Evolutionary conservation across 371 early-diverging fungal genomes (phyloP).

Genomic region (Apophysomyces ossiformis): DNA sequence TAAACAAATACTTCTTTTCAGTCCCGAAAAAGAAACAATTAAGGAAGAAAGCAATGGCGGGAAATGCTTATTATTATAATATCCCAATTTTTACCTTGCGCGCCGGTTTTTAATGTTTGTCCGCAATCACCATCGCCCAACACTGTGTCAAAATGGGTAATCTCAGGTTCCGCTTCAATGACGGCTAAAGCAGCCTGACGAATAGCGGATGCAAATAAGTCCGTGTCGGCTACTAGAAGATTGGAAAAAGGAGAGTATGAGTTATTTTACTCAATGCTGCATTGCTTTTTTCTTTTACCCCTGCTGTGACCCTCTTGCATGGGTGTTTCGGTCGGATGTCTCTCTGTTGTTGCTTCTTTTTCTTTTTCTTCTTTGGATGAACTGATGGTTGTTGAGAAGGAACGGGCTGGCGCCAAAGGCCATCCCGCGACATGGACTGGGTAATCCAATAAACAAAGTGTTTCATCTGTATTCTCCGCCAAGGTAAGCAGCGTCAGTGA

Average conservation of each 20-base stretch:
- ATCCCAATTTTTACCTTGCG: constrained; percentile 37
- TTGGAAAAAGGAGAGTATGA: too few relatives aligned
- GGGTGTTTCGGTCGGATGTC: background rate
- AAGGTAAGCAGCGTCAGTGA: constrained; percentile 66
- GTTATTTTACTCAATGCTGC: too few relatives aligned
- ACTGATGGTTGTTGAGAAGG: background rate
- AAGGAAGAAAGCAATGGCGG: background rate
- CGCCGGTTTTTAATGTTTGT: constrained; percentile 69
- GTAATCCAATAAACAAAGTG: constrained; percentile 51
- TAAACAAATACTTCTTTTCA: background rate
- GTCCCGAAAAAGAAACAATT: background rate
- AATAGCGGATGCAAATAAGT: constrained; percentile 39
- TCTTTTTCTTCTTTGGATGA: too few relatives aligned
- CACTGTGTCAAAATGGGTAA: constrained; percentile 73
- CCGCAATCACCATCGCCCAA: constrained; percentile 90
- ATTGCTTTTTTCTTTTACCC: too few relatives aligned
- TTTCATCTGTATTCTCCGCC: constrained; percentile 24
- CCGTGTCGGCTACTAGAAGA: constrained; percentile 18
- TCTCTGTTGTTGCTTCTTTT: background rate
- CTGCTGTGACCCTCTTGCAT: background rate
- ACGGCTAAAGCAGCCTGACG: constrained; percentile 56
- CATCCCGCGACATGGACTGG: constrained; percentile 63
- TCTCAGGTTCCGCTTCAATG: constrained; percentile 68
- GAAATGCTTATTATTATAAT: background rate
- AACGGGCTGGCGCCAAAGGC: constrained; percentile 32